phyloP scores from a whole-genome alignment of 225 moss, liverwort and hornwort species.

The Thuidium tamariscinum region DNA sequence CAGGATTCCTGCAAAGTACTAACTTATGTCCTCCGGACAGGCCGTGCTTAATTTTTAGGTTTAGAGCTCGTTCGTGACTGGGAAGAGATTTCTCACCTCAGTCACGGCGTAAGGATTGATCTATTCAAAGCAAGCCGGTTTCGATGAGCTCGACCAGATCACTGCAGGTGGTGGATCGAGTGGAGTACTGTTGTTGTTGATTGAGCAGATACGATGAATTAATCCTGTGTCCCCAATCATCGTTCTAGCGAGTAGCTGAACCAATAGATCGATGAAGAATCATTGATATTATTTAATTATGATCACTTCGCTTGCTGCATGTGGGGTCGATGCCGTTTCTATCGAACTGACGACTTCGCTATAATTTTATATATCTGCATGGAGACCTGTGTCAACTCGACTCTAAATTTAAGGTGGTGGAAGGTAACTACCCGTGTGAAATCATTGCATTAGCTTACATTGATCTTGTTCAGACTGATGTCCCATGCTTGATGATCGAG shows the following conservation, averaged over 20 bases:
- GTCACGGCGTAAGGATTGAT: background rate
- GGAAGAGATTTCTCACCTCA: background rate
- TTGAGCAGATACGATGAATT: too few species aligned
- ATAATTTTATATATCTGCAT: background rate
- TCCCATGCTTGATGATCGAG: background rate
- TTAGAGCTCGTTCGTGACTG: too few species aligned
- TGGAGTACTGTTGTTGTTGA: too few species aligned
- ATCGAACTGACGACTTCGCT: too few species aligned
- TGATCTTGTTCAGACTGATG: background rate
- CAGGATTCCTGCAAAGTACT: background rate
- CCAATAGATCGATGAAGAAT: background rate
- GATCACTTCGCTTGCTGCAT: background rate
- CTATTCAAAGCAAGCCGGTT: background rate
- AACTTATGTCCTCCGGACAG: background rate
- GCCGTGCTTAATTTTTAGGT: background rate
- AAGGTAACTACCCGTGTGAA: too few species aligned
- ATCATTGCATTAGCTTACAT: background rate
- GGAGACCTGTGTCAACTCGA: background rate
- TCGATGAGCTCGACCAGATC: too few species aligned
- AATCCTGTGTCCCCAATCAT: background rate
- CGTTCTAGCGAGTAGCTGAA: background rate
- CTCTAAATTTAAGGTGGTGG: background rate
- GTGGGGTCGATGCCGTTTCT: background rate
- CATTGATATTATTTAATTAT: background rate
- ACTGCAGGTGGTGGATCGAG: too few species aligned